Evolutionary conservation across 352 stramenopile genomes (phyloP), one percentile per base, ranked within the genome.

Genomic region (Phytophthora sp.): DNA sequence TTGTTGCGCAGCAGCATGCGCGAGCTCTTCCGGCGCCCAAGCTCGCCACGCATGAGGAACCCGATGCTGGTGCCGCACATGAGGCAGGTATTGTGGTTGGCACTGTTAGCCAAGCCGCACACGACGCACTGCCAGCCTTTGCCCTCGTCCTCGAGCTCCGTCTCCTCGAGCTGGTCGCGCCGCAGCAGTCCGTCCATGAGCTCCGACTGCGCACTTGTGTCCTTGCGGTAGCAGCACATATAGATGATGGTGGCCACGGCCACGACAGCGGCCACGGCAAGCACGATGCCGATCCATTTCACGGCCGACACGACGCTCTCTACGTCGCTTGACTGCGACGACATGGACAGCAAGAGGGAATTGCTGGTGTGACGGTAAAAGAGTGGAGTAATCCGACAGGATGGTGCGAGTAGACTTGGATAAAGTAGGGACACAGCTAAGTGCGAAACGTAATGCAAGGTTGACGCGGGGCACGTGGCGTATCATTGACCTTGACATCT

Each of bases 121-220:
- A 91, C 80, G 31, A 91, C 72, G 76, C 83, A 91, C 63, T 90
- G 79, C 83, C 83, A 91, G 26, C 74, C 69, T 30, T 79, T 69
- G 20, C 74, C 75, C n/a, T 84, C 81, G 38, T 77, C 73, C 47
- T 84, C 79, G 18, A 86, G 68, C 50, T 77, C 58, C 58, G 76
- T 87, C 58, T 73, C 65, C 38, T 86, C 80, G 18, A 91, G 66
- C 35, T 91, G 72, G 60, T 91, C 82, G 39, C 82, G 76, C 7
- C 82, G 80, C 52, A 89, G 54, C 46, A 91, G 63, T 1, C 79
- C 80, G 50, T 91, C 82, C 57, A 81, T 66, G 39, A 91, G 74
- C 42, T 71, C 61, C 20, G 52, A 54, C 16, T 59, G 53, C 16
- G 41, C 23, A 24, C 20, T 61, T 20, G 57, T 47, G 42, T 70